Conservation (phyloP, 768 basidiomycete species). For the Phlebiopsis flavidoalba region DNA sequence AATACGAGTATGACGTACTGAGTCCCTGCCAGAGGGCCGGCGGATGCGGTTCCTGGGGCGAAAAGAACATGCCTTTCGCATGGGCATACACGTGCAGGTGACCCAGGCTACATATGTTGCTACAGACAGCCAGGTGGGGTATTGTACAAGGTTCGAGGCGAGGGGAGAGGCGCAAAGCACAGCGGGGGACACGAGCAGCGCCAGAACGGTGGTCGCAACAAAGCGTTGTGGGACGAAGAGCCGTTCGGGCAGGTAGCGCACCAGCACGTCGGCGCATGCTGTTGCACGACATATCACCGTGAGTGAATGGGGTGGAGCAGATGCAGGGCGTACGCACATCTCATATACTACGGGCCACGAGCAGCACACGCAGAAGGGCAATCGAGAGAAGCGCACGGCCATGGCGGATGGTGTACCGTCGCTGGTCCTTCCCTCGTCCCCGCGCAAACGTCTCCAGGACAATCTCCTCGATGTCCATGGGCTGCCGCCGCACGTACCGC, state of each 20-base stretch:
- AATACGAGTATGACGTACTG: conserved; percentile 37
- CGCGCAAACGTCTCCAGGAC: conserved; percentile 56
- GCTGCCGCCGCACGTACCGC: conserved; percentile 60
- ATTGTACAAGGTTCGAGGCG: conserved; percentile 47
- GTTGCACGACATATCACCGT: conserved; percentile 11
- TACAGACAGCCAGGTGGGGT: conserved; percentile 55
- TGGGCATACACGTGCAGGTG: conserved; percentile 48
- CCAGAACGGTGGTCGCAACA: conserved; percentile 36
- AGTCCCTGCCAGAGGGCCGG: conserved; percentile 54
- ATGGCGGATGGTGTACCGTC: conserved; percentile 36
- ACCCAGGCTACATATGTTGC: conserved; percentile 60
- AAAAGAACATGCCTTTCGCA: conserved; percentile 35
- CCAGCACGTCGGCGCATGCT: conserved; percentile 53
- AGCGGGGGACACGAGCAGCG: conserved; percentile 37
- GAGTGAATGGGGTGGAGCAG: background rate
- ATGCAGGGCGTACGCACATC: conserved; percentile 40
- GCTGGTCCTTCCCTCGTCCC: conserved; percentile 44
- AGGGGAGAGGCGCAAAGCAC: conserved; percentile 47
- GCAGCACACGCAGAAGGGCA: conserved; percentile 40
- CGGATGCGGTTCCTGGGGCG: conserved; percentile 30
- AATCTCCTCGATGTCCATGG: conserved; percentile 62
- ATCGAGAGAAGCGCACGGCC: conserved; percentile 39
- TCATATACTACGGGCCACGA: conserved; percentile 61
- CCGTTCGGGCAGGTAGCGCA: conserved; percentile 41
- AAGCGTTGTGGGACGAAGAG: conserved; percentile 31